These are phyloP conservation scores for Zopfochytrium polystomum DNA, from an alignment of 371 early-diverging fungal genomes.

Conservation along the genomic window DNA sequence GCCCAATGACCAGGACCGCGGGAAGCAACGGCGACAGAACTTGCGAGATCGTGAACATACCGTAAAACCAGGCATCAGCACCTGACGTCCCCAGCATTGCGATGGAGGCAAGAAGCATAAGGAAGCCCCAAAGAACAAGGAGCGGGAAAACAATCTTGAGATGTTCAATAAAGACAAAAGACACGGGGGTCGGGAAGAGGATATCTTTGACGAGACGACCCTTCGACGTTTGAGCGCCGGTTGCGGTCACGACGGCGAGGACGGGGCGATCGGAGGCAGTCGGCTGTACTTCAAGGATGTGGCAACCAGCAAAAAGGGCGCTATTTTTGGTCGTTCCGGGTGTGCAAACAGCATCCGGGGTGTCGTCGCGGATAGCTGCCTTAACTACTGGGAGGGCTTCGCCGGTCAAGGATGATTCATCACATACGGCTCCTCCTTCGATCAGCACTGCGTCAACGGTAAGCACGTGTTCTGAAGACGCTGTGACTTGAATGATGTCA, in stretches of 20 bases:
- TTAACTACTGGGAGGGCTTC: slow-evolving; percentile 87
- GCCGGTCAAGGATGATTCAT: slow-evolving; percentile 68
- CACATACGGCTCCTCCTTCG: slow-evolving; percentile 65
- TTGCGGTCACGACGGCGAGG: slow-evolving; percentile 63
- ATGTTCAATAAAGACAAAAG: slow-evolving; percentile 74
- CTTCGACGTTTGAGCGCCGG: slow-evolving; percentile 72
- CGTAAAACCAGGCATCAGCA: slow-evolving; percentile 48
- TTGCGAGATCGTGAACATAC: slow-evolving; percentile 70
- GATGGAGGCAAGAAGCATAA: slow-evolving; percentile 52
- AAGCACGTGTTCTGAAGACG: slow-evolving; percentile 42
- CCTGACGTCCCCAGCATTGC: slow-evolving; percentile 37
- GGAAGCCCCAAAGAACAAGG: slow-evolving; percentile 61
- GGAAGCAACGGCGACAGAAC: slow-evolving; percentile 66
- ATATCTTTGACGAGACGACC: slow-evolving; percentile 78
- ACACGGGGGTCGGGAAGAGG: slow-evolving; percentile 60
- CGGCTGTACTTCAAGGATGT: slow-evolving; percentile 50
- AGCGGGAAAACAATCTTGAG: slow-evolving; percentile 62
- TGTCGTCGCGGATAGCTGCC: slow-evolving; percentile 54
- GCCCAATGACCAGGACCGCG: slow-evolving; percentile 86
- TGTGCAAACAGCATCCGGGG: slow-evolving; percentile 20
- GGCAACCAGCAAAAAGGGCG: slow-evolving; percentile 64
- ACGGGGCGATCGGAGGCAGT: slow-evolving; percentile 26
- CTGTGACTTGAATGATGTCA: slow-evolving; percentile 62
- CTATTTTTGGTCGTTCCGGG: slow-evolving; percentile 50
- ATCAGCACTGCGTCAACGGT: slow-evolving; percentile 68